A percentile compares a stretch with the other conserved stretches of the same genome.
Conservation (phyloP, 2,329 filamentous ascomycete genomes). For the Aspergillus sp. region DNA sequence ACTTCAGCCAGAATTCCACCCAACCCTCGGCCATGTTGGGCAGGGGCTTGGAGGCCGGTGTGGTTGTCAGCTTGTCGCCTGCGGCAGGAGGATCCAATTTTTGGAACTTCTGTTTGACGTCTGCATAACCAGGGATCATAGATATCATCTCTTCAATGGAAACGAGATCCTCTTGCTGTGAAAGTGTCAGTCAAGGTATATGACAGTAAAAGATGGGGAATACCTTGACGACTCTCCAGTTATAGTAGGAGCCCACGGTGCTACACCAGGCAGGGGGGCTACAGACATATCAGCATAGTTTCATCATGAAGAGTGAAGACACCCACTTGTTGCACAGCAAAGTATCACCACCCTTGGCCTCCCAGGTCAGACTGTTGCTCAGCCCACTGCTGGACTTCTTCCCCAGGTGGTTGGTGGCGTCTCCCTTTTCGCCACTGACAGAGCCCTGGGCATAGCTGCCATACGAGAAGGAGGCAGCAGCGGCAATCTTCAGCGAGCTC, state of each 20-base stretch:
- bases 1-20: too few relatives aligned
- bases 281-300: neutral
- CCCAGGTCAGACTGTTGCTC: conserved; percentile 3
- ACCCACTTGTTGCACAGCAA: conserved; percentile 7
- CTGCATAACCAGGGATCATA: neutral
- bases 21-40: too few relatives aligned
- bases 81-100: too few relatives aligned
- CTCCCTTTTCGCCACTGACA: conserved; percentile 1
- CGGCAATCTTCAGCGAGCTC: neutral
- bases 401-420: neutral
- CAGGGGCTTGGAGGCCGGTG: too few relatives aligned
- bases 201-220: neutral
- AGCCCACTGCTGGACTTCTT: neutral
- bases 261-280: conserved; percentile 5
- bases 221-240: conserved; percentile 4
- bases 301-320: neutral
- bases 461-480: conserved; percentile 3
- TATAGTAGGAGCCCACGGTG: conserved; percentile 5
- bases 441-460: conserved; percentile 2
- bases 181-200: neutral
- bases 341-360: conserved; percentile 7
- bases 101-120: neutral
- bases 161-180: conserved; percentile 3
- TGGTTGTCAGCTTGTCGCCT: too few relatives aligned
- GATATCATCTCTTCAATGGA: conserved; percentile 4